Base-by-base conservation (phyloP, 2,329 filamentous ascomycete species). In the Colletotrichum abscissum region DNA sequence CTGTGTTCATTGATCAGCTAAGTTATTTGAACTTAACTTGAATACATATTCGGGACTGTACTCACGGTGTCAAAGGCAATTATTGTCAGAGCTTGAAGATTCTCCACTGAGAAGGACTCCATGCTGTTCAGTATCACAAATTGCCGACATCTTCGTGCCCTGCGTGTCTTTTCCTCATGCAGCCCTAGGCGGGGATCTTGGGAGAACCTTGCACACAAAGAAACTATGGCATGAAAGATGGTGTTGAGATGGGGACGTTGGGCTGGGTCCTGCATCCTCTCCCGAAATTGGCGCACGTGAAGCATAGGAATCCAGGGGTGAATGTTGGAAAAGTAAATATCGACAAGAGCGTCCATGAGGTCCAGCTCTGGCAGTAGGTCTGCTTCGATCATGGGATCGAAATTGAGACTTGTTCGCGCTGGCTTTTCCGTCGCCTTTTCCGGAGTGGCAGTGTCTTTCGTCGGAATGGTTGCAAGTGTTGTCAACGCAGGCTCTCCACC, bases 221-320 rank as follows among this genome's bases (percentile, higher is more conserved):
- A 78, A 1, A 80, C 76, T 33, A 85, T 84, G 8, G 83, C 82
- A 69, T 84, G 79, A 1, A 85, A 77, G 1, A 85, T 79, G 1
- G 81, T 80, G 4, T 76, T 73, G 1, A 83, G 63, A 5, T 42
- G 68, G 16, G 42, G 55, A 14, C 77, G 67, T 26, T 80, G 69
- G 5, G 66, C 38, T 0, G 78, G 73, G 16, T 80, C 72, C 14
- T 63, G 60, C 55, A 77, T 67, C 22, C 67, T 67, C 19, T 75
- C 69, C 2, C 78, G 73, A 24, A 81, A 81, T 52, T 78, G 75
- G 54, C 72, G 69, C 69, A 78, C 79, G 64, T 82, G 81, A 11
- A 83, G 65, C 63, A 83, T 81, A 5, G 81, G 81, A 14, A 84
- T 83, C 80, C 82, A 85, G 1, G 83, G 82, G 63, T 85, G 83